Conservation (phyloP, 371 early-diverging fungal species). For the Mortierella sp. region DNA sequence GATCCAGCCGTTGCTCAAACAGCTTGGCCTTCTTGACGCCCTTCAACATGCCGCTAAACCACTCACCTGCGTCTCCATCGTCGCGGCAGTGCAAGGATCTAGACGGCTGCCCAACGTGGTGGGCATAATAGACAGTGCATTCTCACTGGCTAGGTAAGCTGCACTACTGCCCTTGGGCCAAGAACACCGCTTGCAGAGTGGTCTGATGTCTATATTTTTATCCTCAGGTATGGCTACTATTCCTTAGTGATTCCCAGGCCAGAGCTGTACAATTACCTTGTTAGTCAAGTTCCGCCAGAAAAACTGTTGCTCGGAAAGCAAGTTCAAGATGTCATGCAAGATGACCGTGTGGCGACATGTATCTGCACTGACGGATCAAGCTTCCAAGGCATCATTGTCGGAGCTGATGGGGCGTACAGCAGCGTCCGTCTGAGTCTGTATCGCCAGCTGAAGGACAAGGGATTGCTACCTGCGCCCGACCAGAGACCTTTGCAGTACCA, state of each 20-base stretch:
- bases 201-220: too few relatives aligned
- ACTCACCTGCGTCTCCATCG: conserved; percentile 10
- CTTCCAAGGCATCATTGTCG: conserved; percentile 36
- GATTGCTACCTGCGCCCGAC: conserved; percentile 1
- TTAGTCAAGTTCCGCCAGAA: conserved; percentile 19
- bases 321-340: conserved; percentile 17
- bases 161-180: too few relatives aligned
- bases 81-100: conserved; percentile 6
- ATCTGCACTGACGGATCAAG: conserved; percentile 29
- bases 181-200: too few relatives aligned
- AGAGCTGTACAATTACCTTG: conserved; percentile 38
- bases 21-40: conserved; percentile 22
- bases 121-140: conserved; percentile 6
- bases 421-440: conserved; percentile 32
- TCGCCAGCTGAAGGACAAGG: conserved; percentile 19
- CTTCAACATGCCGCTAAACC: conserved; percentile 19
- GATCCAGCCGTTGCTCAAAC: conserved; percentile 23
- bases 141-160: conserved; percentile 6
- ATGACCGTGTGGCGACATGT: conserved; percentile 5
- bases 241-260: conserved; percentile 31
- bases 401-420: conserved; percentile 42
- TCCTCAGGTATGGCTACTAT: conserved; percentile 28
- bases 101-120: not conserved
- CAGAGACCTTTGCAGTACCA: conserved; percentile 15
- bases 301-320: conserved; percentile 35